These are phyloP conservation scores for Marasmius oreades DNA, from an alignment of 1,284 basidiomycete species.

Conservation along the genomic window DNA sequence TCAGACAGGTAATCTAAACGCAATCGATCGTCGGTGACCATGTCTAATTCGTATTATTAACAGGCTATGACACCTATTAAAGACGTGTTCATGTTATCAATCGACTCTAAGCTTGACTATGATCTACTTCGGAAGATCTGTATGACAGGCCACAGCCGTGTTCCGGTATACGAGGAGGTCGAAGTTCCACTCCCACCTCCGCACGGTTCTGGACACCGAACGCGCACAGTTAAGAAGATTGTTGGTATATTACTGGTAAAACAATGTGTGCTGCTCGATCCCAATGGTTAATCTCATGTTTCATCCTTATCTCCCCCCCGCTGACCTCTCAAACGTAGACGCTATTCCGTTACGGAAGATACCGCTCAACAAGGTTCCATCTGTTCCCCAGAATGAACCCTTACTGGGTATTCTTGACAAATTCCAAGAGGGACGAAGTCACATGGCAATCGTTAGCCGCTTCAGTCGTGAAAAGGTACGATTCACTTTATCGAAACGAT, in stretches of 20 bases:
- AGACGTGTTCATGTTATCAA: slow-evolving; percentile 79
- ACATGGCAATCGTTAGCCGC: slow-evolving; percentile 87
- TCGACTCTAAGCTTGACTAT: slow-evolving; percentile 78
- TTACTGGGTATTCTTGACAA: slow-evolving; percentile 85
- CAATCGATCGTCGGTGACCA: neutral
- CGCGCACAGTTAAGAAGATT: slow-evolving; percentile 67
- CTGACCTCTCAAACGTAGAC: slow-evolving; percentile 37
- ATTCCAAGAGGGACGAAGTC: slow-evolving; percentile 89
- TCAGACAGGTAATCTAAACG: slow-evolving; percentile 50
- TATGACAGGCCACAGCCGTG: slow-evolving; percentile 74
- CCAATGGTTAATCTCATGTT: slow-evolving; percentile 53
- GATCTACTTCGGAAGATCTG: slow-evolving; percentile 73
- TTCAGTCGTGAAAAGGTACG: slow-evolving; percentile 51
- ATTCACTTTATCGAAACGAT: neutral
- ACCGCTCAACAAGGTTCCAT: slow-evolving; percentile 81
- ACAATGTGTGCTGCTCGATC: slow-evolving; percentile 86
- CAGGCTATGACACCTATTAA: slow-evolving; percentile 82
- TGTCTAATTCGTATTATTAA: neutral
- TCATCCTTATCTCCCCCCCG: neutral
- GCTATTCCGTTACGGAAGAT: slow-evolving; percentile 75
- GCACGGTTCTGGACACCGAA: slow-evolving; percentile 23
- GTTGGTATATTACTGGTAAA: slow-evolving; percentile 82
- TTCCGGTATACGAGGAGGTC: slow-evolving; percentile 73
- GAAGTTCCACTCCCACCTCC: slow-evolving; percentile 47
- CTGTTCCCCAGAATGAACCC: slow-evolving; percentile 83